Conservation (phyloP, 805 yeast species). For the Kodamaea leandrae region DNA sequence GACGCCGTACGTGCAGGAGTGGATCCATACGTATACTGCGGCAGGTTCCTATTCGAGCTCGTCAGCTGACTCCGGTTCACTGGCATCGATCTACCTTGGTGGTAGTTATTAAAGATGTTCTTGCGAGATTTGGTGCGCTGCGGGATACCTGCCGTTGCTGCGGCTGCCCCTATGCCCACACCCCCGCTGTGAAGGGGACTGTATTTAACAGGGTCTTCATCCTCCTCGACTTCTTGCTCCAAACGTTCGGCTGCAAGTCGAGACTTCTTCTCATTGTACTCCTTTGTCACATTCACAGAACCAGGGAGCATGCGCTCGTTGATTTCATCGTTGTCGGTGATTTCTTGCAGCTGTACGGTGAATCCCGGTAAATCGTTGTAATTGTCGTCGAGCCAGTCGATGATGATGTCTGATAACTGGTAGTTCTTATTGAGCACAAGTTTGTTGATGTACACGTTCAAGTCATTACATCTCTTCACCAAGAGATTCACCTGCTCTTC, state of each 20-base stretch:
- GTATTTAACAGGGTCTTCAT: conserved; percentile 7
- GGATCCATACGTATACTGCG: conserved; percentile 6
- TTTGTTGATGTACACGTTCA: conserved; percentile 39
- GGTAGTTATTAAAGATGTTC: conserved; percentile 34
- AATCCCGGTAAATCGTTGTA: conserved; percentile 28
- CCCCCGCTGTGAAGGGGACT: conserved; percentile 8
- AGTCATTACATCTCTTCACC: conserved; percentile 37
- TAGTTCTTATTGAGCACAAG: conserved; percentile 29
- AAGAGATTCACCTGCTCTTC: conserved; percentile 20
- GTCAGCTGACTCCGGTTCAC: conserved; percentile 1
- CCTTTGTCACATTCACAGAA: conserved; percentile 15
- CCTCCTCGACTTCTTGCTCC: conserved; percentile 7
- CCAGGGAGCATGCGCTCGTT: conserved; percentile 20
- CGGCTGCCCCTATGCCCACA: conserved; percentile 7
- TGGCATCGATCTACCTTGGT: conserved; percentile 16
- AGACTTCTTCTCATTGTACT: conserved; percentile 9
- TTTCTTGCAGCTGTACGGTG: conserved; percentile 3
- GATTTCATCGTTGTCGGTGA: conserved; percentile 21
- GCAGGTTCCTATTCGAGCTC: conserved; percentile 1
- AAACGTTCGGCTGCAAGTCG: neutral
- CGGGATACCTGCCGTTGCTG: conserved; percentile 13
- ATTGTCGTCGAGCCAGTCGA: conserved; percentile 28
- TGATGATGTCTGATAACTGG: conserved; percentile 25
- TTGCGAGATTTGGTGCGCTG: conserved; percentile 24
- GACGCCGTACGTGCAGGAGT: conserved; percentile 9